Conservation (phyloP, 768 basidiomycete genomes). For the Tremella fuciformis region DNA sequence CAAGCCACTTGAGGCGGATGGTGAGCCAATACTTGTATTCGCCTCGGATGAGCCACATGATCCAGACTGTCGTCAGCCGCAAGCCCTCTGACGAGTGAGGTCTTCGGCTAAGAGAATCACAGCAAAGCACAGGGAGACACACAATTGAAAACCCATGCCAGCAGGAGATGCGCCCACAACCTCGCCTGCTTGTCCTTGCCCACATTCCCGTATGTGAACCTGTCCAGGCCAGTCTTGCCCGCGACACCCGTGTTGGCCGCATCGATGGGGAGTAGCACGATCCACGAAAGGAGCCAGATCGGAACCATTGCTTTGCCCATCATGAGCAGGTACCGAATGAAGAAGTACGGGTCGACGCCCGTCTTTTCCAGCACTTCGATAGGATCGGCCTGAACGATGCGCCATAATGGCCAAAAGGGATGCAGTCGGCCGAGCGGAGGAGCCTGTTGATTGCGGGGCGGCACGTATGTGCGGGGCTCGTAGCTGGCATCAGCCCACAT, state of each 20-base stretch:
- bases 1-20: constrained; percentile 76
- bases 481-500: constrained; percentile 24
- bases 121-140: not conserved
- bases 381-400: constrained; percentile 57
- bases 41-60: constrained; percentile 71
- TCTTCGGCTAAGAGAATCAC: too few species aligned
- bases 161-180: constrained; percentile 73
- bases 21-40: constrained; percentile 80
- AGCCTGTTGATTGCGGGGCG: constrained; percentile 56
- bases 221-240: constrained; percentile 62
- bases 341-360: constrained; percentile 79
- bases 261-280: constrained; percentile 73
- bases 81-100: too few species aligned
- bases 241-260: constrained; percentile 57
- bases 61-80: constrained; percentile 65
- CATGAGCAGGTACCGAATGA: constrained; percentile 81
- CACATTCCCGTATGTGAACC: constrained; percentile 80
- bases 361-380: constrained; percentile 43
- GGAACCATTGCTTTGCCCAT: constrained; percentile 79
- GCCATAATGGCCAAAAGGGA: constrained; percentile 33
- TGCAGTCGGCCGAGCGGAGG: constrained; percentile 27
- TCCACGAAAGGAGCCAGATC: constrained; percentile 88
- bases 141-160: constrained; percentile 70
- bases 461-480: constrained; percentile 75
- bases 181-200: constrained; percentile 57